Conservation (phyloP, 179 eudicot species). For the Gypsophila paniculata region DNA sequence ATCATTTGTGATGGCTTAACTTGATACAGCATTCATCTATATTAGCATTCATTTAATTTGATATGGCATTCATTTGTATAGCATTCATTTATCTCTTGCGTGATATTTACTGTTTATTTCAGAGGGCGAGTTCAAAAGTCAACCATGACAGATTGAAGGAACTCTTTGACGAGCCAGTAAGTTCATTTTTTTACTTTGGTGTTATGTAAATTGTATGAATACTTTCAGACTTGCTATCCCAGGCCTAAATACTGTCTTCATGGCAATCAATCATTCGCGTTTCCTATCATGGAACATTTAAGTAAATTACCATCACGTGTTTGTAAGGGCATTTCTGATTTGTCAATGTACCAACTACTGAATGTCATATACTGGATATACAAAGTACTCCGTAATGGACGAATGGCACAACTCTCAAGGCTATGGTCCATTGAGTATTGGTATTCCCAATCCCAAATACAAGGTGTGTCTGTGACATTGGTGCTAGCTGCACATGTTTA, state of each 20-base stretch:
- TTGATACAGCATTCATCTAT: too few relatives aligned
- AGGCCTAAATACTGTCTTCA: background rate
- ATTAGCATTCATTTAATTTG: too few relatives aligned
- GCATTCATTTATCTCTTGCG: background rate
- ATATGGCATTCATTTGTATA: background rate
- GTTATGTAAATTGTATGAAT: background rate
- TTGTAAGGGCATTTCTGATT: background rate
- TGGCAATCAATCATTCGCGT: background rate
- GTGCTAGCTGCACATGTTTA: background rate
- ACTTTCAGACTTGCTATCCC: background rate
- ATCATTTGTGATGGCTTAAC: background rate
- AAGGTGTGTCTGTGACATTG: background rate
- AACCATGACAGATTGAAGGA: conserved; percentile 49
- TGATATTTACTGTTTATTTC: conserved; percentile 23
- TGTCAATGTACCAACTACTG: too few relatives aligned
- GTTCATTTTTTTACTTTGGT: conserved; percentile 21
- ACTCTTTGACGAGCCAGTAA: conserved; percentile 48
- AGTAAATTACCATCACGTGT: background rate
- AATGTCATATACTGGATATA: background rate
- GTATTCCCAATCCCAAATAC: conserved; percentile 1
- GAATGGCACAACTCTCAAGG: background rate
- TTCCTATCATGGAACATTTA: background rate
- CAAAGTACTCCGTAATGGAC: too few relatives aligned
- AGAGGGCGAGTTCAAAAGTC: conserved; percentile 53
- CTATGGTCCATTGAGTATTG: background rate